These are phyloP conservation scores for Coprinopsis cinerea DNA, from an alignment of 768 basidiomycete species.

Conservation along the genomic window DNA sequence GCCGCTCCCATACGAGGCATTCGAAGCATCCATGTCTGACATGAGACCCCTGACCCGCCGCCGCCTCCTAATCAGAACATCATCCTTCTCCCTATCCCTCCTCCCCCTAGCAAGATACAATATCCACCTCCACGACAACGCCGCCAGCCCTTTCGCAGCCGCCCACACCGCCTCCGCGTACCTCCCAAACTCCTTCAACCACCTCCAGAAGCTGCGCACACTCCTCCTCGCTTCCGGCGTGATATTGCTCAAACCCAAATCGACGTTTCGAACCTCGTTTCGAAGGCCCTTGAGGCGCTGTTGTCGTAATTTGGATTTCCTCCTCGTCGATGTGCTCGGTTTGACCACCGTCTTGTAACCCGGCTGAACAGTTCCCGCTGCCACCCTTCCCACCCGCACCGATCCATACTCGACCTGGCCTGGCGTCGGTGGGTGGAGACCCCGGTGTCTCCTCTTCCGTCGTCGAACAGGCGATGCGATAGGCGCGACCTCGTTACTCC, in stretches of 20 bases:
- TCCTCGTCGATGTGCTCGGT: neutral
- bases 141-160: constrained; percentile 20
- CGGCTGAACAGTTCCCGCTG: constrained; percentile 24
- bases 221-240: constrained; percentile 10
- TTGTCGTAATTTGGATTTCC: constrained; percentile 2
- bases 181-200: constrained; percentile 14
- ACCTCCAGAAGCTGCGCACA: constrained; percentile 17
- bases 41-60: neutral
- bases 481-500: constrained; percentile 67
- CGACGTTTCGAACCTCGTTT: constrained; percentile 25
- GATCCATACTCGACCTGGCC: constrained; percentile 18
- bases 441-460: constrained; percentile 3
- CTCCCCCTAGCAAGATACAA: constrained; percentile 15
- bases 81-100: constrained; percentile 7
- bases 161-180: constrained; percentile 21
- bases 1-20: constrained; percentile 13
- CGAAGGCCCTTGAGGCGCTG: constrained; percentile 12
- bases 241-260: constrained; percentile 18
- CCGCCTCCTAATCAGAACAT: neutral
- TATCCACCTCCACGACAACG: constrained; percentile 13
- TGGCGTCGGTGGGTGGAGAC: constrained; percentile 11
- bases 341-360: constrained; percentile 10
- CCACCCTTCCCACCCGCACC: constrained; percentile 27
- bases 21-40: constrained; percentile 9
- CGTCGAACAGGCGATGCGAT: constrained; percentile 25